Conservation (phyloP, 2,329 filamentous ascomycete species). For the Orbilia blumenaviensis region DNA sequence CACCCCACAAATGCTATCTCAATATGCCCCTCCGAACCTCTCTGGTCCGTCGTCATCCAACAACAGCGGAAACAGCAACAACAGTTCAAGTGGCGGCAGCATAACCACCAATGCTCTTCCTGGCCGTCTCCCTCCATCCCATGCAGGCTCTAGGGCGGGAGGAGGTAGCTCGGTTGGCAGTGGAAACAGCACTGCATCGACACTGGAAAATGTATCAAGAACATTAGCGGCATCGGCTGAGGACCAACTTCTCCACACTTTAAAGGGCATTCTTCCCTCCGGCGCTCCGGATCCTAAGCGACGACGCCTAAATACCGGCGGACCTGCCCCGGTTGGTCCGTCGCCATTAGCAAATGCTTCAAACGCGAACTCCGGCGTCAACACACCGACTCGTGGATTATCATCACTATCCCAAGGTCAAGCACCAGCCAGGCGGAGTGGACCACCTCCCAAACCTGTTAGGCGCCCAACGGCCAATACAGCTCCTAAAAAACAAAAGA, state of each 20-base stretch:
- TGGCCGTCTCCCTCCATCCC: conserved; percentile 17
- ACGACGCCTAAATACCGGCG: conserved; percentile 33
- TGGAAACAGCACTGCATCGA: conserved; percentile 45
- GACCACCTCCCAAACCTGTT: conserved; percentile 42
- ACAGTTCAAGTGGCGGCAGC: not conserved
- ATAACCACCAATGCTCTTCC: conserved; percentile 15
- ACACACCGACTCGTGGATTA: conserved; percentile 40
- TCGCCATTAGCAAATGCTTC: conserved; percentile 45
- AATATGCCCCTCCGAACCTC: conserved; percentile 33
- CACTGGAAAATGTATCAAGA: conserved; percentile 40
- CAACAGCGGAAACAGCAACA: not conserved
- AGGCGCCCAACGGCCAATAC: conserved; percentile 28
- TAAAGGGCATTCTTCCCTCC: conserved; percentile 31
- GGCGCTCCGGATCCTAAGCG: conserved; percentile 33
- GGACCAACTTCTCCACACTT: conserved; percentile 38
- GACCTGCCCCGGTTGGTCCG: conserved; percentile 41
- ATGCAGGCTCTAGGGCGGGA: not conserved
- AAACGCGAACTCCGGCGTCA: conserved; percentile 42
- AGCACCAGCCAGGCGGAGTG: conserved; percentile 27
- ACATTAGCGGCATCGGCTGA: conserved; percentile 40
- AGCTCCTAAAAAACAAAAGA: conserved; percentile 36
- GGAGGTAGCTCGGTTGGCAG: not conserved
- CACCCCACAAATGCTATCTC: conserved; percentile 64
- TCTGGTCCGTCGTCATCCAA: not conserved
- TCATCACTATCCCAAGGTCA: conserved; percentile 25